Base-by-base conservation (phyloP, 1,284 basidiomycete genomes). In the Ustilago xerochloae region DNA sequence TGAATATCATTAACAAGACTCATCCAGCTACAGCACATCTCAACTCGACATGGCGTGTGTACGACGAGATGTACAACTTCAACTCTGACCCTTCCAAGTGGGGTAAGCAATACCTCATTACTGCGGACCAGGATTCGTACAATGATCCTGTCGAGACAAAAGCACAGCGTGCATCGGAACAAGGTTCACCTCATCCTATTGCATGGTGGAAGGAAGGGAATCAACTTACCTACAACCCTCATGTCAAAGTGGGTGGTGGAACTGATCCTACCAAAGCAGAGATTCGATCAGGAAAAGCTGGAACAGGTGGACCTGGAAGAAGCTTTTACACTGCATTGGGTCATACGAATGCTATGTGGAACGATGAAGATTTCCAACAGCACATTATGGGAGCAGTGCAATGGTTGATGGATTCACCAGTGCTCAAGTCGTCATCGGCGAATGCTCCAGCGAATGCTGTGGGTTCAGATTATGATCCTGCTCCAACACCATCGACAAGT, bases 1-100 rank as follows among this genome's bases (percentile, higher is more conserved):
- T 73, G 39, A 70, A 64, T 49, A 50, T 78, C 36, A 56, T 76
- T 59, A 63, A 79, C 54, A 51, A 43, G 16, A 53, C 62, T 13
- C 77, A 81, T 59, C 79, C 79, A 6, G 68, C 78, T 2, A 72
- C 70, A 15, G 45, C 48, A n/a, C 71, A 76, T 29, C 57, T 81
- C n/a, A 55, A 55, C 28, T 39, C 57, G 4, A 70, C 63, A 13
- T 81, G 79, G 79, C 50, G 64, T 13, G 72, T 79, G 15, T 70
- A 59, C 52, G 79, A 79, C 38, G 79, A 81, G 49, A 73, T 78
- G 55, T 81, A 81, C 70, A 79, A 75, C 61, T 81, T 63, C 62
- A 57, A 67, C 52, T 76, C 73, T 32, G 32, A 79, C 43, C 78
- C 77, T 3, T 60, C 56, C 18, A 59, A 65, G 20, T 62, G 67